Conservation (phyloP, 371 early-diverging fungal species). For the Mortierella sp. region DNA sequence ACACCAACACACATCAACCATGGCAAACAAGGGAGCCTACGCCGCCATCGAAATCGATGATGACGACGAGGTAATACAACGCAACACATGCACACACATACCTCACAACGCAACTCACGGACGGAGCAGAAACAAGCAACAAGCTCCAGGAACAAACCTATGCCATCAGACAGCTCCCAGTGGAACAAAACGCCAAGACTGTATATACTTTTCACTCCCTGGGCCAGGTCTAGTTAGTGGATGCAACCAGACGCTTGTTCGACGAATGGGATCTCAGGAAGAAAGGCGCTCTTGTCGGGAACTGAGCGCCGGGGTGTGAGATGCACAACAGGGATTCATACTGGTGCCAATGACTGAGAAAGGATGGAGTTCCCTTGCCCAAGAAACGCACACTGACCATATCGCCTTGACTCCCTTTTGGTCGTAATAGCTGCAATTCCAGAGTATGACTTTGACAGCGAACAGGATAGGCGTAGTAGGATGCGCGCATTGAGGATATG, state of each 20-base stretch:
- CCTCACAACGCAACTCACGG: background rate
- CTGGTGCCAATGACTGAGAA: background rate
- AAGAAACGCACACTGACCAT: background rate
- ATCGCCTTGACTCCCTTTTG: background rate
- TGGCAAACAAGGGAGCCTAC: conserved; percentile 52
- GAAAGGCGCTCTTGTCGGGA: no score
- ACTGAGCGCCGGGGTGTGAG: background rate
- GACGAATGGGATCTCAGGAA: no score
- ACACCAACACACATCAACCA: conserved; percentile 3
- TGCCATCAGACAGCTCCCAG: no score
- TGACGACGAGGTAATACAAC: conserved; percentile 28
- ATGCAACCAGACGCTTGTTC: no score
- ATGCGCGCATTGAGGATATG: no score
- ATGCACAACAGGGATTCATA: background rate
- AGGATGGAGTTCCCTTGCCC: background rate
- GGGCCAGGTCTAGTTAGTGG: no score
- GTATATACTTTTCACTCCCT: no score
- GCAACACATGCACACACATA: background rate
- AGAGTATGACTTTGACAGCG: conserved; percentile 32
- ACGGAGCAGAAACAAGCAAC: background rate
- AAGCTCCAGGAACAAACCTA: no score
- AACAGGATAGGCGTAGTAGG: background rate
- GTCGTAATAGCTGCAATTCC: conserved; percentile 46
- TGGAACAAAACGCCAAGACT: no score
- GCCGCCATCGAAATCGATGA: conserved; percentile 58